Evolutionary conservation across 1,139 yeast genomes (phyloP).

Genomic region (Yamadazyma diospyri): DNA sequence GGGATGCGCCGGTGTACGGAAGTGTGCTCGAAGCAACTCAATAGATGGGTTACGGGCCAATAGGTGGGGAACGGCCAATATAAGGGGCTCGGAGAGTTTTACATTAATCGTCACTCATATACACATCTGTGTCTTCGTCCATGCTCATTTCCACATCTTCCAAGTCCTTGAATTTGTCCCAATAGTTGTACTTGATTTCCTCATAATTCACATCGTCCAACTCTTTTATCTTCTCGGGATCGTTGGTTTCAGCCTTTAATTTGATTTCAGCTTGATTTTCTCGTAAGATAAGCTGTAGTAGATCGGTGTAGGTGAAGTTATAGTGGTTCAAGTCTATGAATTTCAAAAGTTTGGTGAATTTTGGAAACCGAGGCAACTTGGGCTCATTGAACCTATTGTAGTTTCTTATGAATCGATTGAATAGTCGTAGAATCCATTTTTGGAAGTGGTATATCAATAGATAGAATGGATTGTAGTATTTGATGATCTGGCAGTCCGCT

Average conservation of each 20-base stretch:
- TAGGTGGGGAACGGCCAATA: no score
- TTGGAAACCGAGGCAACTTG: constrained; percentile 19
- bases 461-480: constrained; percentile 24
- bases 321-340: constrained; percentile 11
- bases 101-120: constrained; percentile 5
- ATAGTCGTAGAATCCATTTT: constrained; percentile 36
- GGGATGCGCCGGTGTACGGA: no score
- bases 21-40: no score
- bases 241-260: constrained; percentile 8
- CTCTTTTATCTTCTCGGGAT: constrained; percentile 3
- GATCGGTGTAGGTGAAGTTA: constrained; percentile 21
- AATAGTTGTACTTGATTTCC: constrained; percentile 31
- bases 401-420: constrained; percentile 32
- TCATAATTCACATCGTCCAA: constrained; percentile 10
- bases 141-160: constrained; percentile 21
- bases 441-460: constrained; percentile 30
- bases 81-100: not conserved
- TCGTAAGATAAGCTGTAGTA: constrained; percentile 23
- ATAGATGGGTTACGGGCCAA: no score
- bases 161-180: constrained; percentile 30
- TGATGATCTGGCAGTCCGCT: constrained; percentile 14
- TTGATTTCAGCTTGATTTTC: constrained; percentile 26
- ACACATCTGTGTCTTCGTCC: constrained; percentile 7
- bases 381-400: constrained; percentile 23
- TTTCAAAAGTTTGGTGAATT: constrained; percentile 19